phyloP scores from a whole-genome alignment of 1,284 basidiomycete genomes.

The Naganishia liquefaciens region DNA sequence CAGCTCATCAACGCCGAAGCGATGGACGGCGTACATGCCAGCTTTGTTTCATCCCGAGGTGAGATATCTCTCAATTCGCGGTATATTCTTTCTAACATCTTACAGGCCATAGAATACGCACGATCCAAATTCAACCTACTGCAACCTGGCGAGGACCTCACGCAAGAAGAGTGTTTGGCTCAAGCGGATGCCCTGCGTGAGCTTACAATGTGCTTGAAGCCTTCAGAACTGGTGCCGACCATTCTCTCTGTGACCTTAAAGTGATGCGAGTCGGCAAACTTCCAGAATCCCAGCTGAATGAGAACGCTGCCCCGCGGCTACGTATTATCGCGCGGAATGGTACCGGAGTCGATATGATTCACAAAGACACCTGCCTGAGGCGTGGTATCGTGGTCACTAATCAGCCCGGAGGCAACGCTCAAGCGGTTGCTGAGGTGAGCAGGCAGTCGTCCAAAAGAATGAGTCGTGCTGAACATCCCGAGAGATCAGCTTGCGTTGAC shows the following conservation, averaged over 20 bases:
- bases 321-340: conserved; percentile 45
- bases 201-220: conserved; percentile 8
- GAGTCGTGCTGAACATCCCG: conserved; percentile 51
- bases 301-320: conserved; percentile 32
- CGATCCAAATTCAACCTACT: conserved; percentile 41
- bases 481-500: conserved; percentile 64
- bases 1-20: not conserved
- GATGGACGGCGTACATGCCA: conserved; percentile 26
- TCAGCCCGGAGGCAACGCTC: conserved; percentile 55
- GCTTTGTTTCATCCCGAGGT: conserved; percentile 26
- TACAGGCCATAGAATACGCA: conserved; percentile 44
- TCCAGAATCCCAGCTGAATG: conserved; percentile 33
- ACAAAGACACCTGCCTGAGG: conserved; percentile 54
- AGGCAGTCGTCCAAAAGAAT: not conserved
- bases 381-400: conserved; percentile 63
- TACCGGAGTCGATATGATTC: conserved; percentile 45
- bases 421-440: conserved; percentile 31
- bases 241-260: conserved; percentile 7
- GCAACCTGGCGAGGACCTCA: conserved; percentile 36
- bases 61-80: not conserved
- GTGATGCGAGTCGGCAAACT: conserved; percentile 41
- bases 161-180: conserved; percentile 39
- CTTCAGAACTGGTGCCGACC: not conserved
- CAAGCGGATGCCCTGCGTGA: conserved; percentile 40
- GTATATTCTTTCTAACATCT: not conserved